Evolutionary conservation across 805 yeast species (phyloP).

Genomic region (Cyberlindnera subsufficiens): DNA sequence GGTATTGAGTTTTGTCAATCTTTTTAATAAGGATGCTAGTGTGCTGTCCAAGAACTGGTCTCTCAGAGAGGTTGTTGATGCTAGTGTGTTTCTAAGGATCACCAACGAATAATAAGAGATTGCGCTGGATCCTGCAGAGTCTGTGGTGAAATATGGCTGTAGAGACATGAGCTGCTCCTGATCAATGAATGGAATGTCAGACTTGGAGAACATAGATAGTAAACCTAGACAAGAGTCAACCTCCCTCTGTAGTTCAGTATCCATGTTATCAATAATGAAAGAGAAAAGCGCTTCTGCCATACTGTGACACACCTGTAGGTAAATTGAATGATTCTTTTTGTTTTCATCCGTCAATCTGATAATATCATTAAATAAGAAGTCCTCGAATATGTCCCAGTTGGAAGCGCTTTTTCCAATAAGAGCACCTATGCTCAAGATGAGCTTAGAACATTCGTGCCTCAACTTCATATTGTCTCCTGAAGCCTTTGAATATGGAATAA

Average conservation of each 20-base stretch:
- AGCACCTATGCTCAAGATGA: constrained; percentile 28
- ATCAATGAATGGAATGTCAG: constrained; percentile 45
- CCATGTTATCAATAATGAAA: constrained; percentile 29
- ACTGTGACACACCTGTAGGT: constrained; percentile 19
- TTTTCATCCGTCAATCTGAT: constrained; percentile 26
- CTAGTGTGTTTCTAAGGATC: constrained; percentile 46
- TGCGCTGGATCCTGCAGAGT: constrained; percentile 32
- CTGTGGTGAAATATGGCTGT: constrained; percentile 59
- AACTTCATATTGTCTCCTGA: neutral
- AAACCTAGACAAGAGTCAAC: constrained; percentile 39
- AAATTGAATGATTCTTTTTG: constrained; percentile 6
- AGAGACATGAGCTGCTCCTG: constrained; percentile 64
- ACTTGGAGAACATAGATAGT: constrained; percentile 49
- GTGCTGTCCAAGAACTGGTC: constrained; percentile 44
- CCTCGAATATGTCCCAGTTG: constrained; percentile 39
- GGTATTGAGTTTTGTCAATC: constrained; percentile 54
- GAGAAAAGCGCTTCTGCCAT: constrained; percentile 34
- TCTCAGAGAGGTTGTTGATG: constrained; percentile 38
- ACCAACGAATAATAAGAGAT: constrained; percentile 43
- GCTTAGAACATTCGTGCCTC: neutral
- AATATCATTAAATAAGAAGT: constrained; percentile 40
- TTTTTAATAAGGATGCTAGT: constrained; percentile 44
- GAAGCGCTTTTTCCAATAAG: constrained; percentile 33
- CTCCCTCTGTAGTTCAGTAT: constrained; percentile 16
- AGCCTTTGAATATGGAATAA: constrained; percentile 1